A percentile compares a stretch with the other conserved stretches of the same genome.
These are phyloP conservation scores for Botrytis tulipae DNA, from an alignment of 2,329 filamentous ascomycete species.

Conservation along the genomic window DNA sequence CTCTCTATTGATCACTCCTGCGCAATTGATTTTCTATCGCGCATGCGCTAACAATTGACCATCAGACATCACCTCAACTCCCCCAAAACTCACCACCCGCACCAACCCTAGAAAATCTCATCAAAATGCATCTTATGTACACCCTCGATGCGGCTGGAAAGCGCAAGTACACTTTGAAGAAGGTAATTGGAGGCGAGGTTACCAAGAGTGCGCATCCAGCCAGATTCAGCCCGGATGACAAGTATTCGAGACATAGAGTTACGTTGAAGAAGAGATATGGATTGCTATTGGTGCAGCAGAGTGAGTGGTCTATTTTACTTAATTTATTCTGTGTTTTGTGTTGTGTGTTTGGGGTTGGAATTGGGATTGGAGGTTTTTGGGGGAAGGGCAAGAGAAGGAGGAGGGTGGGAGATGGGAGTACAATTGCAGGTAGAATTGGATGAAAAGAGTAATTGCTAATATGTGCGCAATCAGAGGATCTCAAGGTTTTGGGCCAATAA, in stretches of 20 bases:
- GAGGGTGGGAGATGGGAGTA: not conserved
- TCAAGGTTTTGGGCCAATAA: slow-evolving; percentile 46
- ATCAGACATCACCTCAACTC: not conserved
- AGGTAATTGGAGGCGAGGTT: slow-evolving; percentile 77
- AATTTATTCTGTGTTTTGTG: not conserved
- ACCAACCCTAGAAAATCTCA: not conserved
- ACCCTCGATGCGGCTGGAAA: slow-evolving; percentile 79
- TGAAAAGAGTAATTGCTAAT: slow-evolving; percentile 23
- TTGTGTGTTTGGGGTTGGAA: not conserved
- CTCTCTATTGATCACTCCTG: not conserved
- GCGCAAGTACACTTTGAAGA: slow-evolving; percentile 93
- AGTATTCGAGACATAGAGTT: slow-evolving; percentile 94
- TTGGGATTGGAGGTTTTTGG: not conserved
- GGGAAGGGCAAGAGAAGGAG: not conserved
- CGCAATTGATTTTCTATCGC: not conserved
- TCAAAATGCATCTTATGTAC: slow-evolving; percentile 75
- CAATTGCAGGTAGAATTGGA: not conserved
- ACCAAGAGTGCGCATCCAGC: slow-evolving; percentile 96
- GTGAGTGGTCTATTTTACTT: slow-evolving; percentile 40
- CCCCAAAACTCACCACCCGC: not conserved
- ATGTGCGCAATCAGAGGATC: slow-evolving; percentile 40
- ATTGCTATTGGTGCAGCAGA: slow-evolving; percentile 79
- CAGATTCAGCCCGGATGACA: slow-evolving; percentile 96
- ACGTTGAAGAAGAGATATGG: slow-evolving; percentile 93
- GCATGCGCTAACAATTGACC: not conserved